Evolutionary conservation across 257 asterid species (phyloP).

Genomic region (Rauvolfia tetraphylla): DNA sequence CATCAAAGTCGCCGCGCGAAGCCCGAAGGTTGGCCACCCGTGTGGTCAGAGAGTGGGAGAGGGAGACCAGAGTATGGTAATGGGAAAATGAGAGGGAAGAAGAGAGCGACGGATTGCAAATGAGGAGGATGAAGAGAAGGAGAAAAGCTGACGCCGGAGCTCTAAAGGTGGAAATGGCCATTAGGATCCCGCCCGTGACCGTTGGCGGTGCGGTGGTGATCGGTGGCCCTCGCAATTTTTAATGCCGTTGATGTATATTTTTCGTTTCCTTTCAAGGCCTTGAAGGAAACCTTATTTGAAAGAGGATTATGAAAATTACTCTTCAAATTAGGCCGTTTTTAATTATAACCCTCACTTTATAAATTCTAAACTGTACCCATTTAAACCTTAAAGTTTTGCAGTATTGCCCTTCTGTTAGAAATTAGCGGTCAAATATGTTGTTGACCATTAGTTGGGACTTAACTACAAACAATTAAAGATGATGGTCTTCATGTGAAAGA

Average conservation of each 20-base stretch:
- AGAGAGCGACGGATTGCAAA: slow-evolving; percentile 20
- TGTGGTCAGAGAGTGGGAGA: slow-evolving; percentile 64
- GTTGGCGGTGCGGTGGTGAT: not conserved
- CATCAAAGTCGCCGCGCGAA: slow-evolving; percentile 64
- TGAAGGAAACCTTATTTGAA: too few relatives aligned
- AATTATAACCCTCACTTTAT: too few relatives aligned
- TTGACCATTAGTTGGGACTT: too few relatives aligned
- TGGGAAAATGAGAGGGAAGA: slow-evolving; percentile 24
- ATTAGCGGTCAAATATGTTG: too few relatives aligned
- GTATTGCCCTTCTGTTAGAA: too few relatives aligned
- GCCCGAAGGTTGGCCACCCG: slow-evolving; percentile 74
- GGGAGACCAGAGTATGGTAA: slow-evolving; percentile 52
- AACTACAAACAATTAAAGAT: too few relatives aligned
- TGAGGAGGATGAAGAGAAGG: slow-evolving; percentile 32
- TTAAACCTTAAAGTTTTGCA: too few relatives aligned
- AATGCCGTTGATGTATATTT: not conserved
- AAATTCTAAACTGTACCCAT: too few relatives aligned
- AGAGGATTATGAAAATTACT: not conserved
- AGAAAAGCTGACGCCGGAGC: slow-evolving; percentile 26
- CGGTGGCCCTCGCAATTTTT: not conserved
- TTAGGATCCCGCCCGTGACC: not conserved
- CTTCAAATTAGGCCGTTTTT: too few relatives aligned
- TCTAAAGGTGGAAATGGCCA: slow-evolving; percentile 21
- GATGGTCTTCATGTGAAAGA: too few relatives aligned
- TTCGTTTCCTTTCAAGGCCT: too few relatives aligned